Conservation (phyloP, 2,329 filamentous ascomycete species). For the Neoascochyta sp. region DNA sequence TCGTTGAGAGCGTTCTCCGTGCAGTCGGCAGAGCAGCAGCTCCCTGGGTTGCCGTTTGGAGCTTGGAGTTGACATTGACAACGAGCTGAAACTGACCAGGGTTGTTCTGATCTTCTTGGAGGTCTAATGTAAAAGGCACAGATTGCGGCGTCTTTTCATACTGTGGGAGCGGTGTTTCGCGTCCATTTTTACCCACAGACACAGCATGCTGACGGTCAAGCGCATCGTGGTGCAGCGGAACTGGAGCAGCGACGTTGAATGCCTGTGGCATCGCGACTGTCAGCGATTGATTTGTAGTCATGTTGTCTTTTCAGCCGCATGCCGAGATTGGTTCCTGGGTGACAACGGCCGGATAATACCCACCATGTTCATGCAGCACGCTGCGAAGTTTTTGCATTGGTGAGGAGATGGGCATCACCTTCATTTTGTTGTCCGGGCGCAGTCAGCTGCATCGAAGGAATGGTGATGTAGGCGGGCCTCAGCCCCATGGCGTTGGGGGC, state of each 20-base stretch:
- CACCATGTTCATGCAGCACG: too few relatives aligned
- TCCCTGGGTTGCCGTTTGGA: constrained; percentile 9
- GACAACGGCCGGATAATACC: too few relatives aligned
- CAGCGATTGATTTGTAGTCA: constrained; percentile 10
- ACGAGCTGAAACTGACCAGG: constrained; percentile 33
- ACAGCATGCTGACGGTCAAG: background rate
- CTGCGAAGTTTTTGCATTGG: too few relatives aligned
- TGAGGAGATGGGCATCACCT: too few relatives aligned
- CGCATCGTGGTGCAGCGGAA: constrained; percentile 11
- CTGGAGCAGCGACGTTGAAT: constrained; percentile 21
- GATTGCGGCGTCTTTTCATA: constrained; percentile 23
- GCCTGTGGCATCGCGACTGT: constrained; percentile 10
- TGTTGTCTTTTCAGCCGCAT: too few relatives aligned
- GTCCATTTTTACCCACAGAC: constrained; percentile 5
- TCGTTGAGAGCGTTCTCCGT: too few relatives aligned
- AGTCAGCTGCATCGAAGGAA: too few relatives aligned
- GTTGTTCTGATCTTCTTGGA: constrained; percentile 29
- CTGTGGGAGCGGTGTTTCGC: constrained; percentile 25
- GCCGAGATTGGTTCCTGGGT: too few relatives aligned
- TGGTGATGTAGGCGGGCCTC: too few relatives aligned
- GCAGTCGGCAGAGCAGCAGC: background rate
- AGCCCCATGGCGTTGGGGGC: too few relatives aligned
- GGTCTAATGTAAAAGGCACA: constrained; percentile 27
- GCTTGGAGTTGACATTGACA: constrained; percentile 23
- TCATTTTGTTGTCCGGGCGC: too few relatives aligned